Conservation (phyloP, 2,329 filamentous ascomycete genomes). For the Colletotrichum musae region DNA sequence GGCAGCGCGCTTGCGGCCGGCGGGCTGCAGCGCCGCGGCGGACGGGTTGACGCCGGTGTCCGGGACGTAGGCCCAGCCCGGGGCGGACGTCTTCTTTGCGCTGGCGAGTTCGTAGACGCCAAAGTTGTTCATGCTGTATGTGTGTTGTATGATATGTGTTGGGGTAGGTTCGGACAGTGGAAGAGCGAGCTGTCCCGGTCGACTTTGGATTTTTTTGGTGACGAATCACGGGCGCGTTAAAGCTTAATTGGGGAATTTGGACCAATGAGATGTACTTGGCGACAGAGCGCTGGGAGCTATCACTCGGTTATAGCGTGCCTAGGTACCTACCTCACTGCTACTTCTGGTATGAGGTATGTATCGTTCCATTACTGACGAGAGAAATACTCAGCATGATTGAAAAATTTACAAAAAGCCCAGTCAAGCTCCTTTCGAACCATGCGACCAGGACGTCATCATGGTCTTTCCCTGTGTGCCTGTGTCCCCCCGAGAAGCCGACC, state of each 20-base stretch:
- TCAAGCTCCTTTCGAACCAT: not conserved
- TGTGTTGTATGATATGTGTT: not conserved
- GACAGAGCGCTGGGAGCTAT: not conserved
- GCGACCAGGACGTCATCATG: not conserved
- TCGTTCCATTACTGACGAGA: not conserved
- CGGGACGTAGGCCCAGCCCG: conserved; percentile 94
- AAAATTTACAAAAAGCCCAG: too few species aligned
- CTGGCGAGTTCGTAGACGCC: conserved; percentile 88
- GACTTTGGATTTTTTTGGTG: conserved; percentile 18
- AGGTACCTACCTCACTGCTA: not conserved
- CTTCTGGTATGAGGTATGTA: too few species aligned
- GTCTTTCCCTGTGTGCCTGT: not conserved
- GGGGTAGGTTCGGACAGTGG: not conserved
- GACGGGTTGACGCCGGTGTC: conserved; percentile 76
- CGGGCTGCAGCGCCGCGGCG: conserved; percentile 63
- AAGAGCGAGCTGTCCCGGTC: not conserved
- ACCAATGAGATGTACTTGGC: conserved; percentile 24
- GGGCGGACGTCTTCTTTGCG: conserved; percentile 77
- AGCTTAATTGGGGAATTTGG: conserved; percentile 18
- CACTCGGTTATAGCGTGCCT: not conserved
- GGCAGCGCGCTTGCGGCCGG: conserved; percentile 80
- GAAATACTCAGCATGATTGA: too few species aligned
- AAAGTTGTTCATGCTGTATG: conserved; percentile 72
- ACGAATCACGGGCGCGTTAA: conserved; percentile 28
- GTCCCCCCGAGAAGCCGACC: not conserved